Conservation (phyloP, 2,329 filamentous ascomycete species). For the Parastagonospora avenae region DNA sequence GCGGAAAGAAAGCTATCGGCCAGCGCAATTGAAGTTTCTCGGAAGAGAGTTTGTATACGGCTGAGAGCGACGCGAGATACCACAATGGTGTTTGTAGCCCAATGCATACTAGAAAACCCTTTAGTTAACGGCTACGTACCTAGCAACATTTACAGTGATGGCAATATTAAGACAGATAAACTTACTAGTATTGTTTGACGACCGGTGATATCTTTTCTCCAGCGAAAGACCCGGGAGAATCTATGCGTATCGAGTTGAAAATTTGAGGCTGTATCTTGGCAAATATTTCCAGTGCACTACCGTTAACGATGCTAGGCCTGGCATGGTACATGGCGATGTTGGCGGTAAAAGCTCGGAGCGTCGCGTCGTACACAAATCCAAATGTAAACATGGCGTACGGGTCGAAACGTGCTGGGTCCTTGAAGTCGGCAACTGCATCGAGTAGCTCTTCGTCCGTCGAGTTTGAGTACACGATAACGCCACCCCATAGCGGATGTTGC, state of each 20-base stretch:
- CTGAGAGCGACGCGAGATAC: neutral
- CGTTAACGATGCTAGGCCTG: neutral
- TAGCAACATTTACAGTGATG: too few species aligned
- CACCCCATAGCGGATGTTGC: constrained; percentile 29
- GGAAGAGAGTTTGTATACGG: neutral
- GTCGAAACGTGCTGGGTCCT: neutral
- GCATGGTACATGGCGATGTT: neutral
- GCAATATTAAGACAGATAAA: neutral
- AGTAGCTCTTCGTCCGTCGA: constrained; percentile 3
- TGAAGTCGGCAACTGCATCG: constrained; percentile 2
- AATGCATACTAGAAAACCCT: neutral
- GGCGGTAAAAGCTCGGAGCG: neutral
- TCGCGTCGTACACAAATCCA: constrained; percentile 6
- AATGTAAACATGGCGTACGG: constrained; percentile 6
- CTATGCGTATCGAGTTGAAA: constrained; percentile 29
- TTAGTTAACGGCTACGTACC: too few species aligned
- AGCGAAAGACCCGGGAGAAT: constrained; percentile 11
- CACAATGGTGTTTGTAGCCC: neutral
- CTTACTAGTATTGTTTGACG: neutral
- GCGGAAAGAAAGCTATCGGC: neutral
- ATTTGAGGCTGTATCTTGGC: constrained; percentile 7
- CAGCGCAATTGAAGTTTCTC: neutral
- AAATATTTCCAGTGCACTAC: constrained; percentile 1
- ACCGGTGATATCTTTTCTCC: neutral
- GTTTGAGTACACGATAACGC: constrained; percentile 9